Base-by-base conservation (phyloP, 306 rosid species). In the Rosa multiflora region DNA sequence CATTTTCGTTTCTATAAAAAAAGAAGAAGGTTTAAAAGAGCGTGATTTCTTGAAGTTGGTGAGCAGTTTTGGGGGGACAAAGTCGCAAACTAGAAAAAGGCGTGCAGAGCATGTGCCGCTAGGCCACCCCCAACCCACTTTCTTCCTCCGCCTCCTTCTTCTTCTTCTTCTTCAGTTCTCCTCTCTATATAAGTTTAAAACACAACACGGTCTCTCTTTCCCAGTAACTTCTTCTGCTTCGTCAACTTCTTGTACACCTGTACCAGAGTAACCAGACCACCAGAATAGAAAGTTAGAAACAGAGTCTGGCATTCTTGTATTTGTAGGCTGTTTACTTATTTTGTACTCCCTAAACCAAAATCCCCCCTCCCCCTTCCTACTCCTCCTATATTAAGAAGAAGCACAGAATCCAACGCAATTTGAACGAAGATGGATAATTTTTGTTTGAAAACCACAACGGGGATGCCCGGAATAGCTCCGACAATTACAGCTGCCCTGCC, bases 341-440 rank as follows among this genome's bases (percentile, higher is more conserved):
- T 53, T 53, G 18, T 5, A 18, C 55, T 18, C 58, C 55, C 55
- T 49, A 12, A 49, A 49, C 55, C 55, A 15, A 51, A 51, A 51
- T 46, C 49, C n/a, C 61, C 9, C 47, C 11, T 44, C 10, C 47
- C 2, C 47, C 1, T 44, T 32, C 13, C 23, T 18, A 0, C 26
- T 56, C 12, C 62, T 56, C 56, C 62, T n/a, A 56, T 56, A 56
- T 56, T 56, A 51, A 29, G 47, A 44, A 53, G 11, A 12, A 74
- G 32, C 44, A 29, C 3, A 14, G 49, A 69, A 29, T 73, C 70
- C 67, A 68, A 56, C n/a, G 56, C 56, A 55, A 55, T 55, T 20
- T 4, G 0, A 0, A 56, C 59, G 32, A 14, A 55, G 61, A 95
- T 95, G 94, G 97, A 95, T 76, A 74, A 86, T 40, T 72, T 93